Conservation (phyloP, 2,329 filamentous ascomycete species). For the Aureobasidium zeae region DNA sequence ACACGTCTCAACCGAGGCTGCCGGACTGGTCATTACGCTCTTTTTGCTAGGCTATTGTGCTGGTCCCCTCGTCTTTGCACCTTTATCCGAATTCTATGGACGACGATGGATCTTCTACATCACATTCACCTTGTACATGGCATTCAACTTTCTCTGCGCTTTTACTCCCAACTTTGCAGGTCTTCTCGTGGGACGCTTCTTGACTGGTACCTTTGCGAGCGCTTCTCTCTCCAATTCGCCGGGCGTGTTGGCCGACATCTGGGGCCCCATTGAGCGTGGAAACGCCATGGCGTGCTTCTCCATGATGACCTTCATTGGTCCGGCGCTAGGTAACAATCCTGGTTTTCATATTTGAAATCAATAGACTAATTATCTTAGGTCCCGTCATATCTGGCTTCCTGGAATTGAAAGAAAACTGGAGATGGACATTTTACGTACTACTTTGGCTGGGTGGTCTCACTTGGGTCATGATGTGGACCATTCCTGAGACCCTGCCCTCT, state of each 20-base stretch:
- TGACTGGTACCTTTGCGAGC: slow-evolving; percentile 48
- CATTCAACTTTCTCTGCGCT: slow-evolving; percentile 46
- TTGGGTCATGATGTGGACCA: slow-evolving; percentile 42
- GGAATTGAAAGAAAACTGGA: slow-evolving; percentile 42
- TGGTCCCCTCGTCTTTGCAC: slow-evolving; percentile 54
- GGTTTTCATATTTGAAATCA: too few species aligned
- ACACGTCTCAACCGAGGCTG: slow-evolving; percentile 38
- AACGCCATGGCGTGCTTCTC: slow-evolving; percentile 48
- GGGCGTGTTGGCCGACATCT: slow-evolving; percentile 40
- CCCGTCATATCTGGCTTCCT: slow-evolving; percentile 51
- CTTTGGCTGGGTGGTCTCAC: slow-evolving; percentile 32
- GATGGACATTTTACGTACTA: slow-evolving; percentile 38
- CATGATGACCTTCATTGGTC: slow-evolving; percentile 46
- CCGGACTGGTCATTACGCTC: slow-evolving; percentile 26
- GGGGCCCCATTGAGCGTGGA: slow-evolving; percentile 31
- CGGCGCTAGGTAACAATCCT: too few species aligned
- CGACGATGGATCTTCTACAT: slow-evolving; percentile 45
- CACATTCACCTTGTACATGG: slow-evolving; percentile 32
- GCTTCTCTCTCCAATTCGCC: slow-evolving; percentile 36
- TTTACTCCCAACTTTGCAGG: slow-evolving; percentile 46
- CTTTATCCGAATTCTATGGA: slow-evolving; percentile 56
- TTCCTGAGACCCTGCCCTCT: slow-evolving; percentile 49
- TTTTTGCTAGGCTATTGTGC: slow-evolving; percentile 45
- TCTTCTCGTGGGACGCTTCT: slow-evolving; percentile 46
- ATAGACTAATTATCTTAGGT: too few species aligned